A percentile compares a stretch with the other conserved stretches of the same genome.
These are phyloP conservation scores for Biscogniauxia marginata DNA, from an alignment of 2,329 filamentous ascomycete genomes.

Conservation along the genomic window DNA sequence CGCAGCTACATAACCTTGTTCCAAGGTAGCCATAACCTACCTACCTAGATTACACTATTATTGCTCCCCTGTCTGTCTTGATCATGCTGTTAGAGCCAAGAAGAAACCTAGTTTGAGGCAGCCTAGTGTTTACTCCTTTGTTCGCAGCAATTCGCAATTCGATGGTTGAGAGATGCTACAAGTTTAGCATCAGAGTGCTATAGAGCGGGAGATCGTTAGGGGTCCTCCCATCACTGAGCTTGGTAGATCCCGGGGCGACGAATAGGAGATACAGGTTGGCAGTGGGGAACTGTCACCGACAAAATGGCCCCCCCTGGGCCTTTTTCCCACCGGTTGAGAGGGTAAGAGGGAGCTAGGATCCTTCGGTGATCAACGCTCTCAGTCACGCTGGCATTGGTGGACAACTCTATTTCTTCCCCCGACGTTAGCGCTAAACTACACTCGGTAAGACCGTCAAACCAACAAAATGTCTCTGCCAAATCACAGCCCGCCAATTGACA, in stretches of 20 bases:
- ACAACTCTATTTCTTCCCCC: background rate
- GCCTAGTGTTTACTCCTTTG: too few species aligned
- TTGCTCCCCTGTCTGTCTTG: too few species aligned
- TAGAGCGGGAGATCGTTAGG: too few species aligned
- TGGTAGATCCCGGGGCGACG: background rate
- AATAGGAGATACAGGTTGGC: background rate
- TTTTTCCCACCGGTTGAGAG: background rate
- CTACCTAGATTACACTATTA: too few species aligned
- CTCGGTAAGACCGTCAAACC: background rate
- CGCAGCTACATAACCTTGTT: too few species aligned
- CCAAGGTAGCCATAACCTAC: too few species aligned
- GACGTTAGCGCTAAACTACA: background rate
- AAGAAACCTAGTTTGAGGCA: too few species aligned
- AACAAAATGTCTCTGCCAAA: background rate
- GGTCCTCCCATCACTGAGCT: background rate
- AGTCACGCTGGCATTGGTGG: background rate
- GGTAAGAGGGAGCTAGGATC: background rate
- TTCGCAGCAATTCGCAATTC: too few species aligned
- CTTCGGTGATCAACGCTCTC: background rate
- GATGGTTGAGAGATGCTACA: background rate
- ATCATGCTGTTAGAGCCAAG: too few species aligned
- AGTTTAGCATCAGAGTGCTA: background rate
- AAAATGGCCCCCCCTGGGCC: too few species aligned
- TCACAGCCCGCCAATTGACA: background rate
- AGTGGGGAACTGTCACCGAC: background rate